Evolutionary conservation across 441 rosid species (phyloP), one percentile per base, ranked within the genome.

Genomic region (Brassica balearica): DNA sequence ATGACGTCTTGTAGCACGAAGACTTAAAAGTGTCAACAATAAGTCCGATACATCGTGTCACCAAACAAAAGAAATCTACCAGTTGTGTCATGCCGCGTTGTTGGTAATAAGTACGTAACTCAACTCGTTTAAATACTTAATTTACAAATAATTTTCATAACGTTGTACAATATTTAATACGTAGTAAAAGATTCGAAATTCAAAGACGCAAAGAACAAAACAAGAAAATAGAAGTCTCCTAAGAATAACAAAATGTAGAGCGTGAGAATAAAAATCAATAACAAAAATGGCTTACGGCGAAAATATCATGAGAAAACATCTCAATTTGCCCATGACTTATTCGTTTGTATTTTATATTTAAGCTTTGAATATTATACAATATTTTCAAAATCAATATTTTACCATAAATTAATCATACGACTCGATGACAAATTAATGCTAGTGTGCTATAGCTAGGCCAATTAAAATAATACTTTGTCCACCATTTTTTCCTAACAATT

Each of bases 51-150:
- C 34, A 29, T 29, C 34, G 34, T 29, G 34, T 29, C 34, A 29
- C 34, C 34, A 5, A 20, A 58, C 62, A 58, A 56, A 56, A 56
- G 27, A 56, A 56, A 56, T 56, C 25, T 56, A 56, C n/a, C 61
- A 56, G 23, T 56, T 55, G 60, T 17, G 22, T 55, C 25, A 9
- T 56, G 61, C 22, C 62, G 23, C 27, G 27, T 58, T 58, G 27
- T 58, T 3, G 5, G 62, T n/a, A 51, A n/a, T n/a, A 51, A n/a
- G 19, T 59, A 20, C 6, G 29, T 20, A 29, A 29, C 63, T 59
- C 29, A 59, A 59, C 27, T 59, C 6, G 29, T 10, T 20, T 59
- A 20, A 20, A 9, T 20, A 59, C 6, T 59, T 59, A 59, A 8
- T 6, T 8, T 56, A 46, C 14, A 46, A 12, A 48, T 48, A 48